Conservation (phyloP, 1,284 basidiomycete species). For the Phellopilus nigrolimitatus region DNA sequence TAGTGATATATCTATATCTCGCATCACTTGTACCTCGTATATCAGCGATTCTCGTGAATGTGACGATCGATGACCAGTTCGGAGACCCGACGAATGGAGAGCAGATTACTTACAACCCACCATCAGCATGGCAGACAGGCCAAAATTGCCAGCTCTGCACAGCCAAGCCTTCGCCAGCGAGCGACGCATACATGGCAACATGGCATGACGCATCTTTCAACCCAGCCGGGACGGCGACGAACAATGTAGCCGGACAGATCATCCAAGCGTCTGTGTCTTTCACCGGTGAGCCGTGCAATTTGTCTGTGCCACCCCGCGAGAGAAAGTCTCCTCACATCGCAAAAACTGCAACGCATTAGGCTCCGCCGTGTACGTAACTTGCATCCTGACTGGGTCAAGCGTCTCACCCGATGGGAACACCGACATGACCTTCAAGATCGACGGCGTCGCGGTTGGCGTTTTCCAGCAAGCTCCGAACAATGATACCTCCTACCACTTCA, state of each 20-base stretch:
- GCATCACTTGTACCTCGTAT: neutral
- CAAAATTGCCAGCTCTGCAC: constrained; percentile 10
- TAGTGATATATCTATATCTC: too few relatives aligned
- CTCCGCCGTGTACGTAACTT: constrained; percentile 11
- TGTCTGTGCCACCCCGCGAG: neutral
- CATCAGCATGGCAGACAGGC: constrained; percentile 11
- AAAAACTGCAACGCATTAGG: constrained; percentile 7
- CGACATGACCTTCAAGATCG: constrained; percentile 16
- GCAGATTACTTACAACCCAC: constrained; percentile 10
- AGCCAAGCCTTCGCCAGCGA: constrained; percentile 7
- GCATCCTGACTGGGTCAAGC: constrained; percentile 10
- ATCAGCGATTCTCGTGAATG: constrained; percentile 2
- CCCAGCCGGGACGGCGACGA: neutral
- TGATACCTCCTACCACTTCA: constrained; percentile 3
- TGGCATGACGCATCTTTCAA: constrained; percentile 17
- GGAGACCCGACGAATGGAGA: constrained; percentile 14
- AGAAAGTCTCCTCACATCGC: neutral
- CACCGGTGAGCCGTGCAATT: constrained; percentile 6
- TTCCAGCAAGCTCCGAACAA: constrained; percentile 9
- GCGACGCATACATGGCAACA: constrained; percentile 8
- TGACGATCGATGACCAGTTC: constrained; percentile 16
- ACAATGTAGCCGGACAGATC: constrained; percentile 12
- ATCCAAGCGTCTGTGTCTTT: constrained; percentile 10
- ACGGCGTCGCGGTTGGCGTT: neutral
- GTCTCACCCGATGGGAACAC: constrained; percentile 11